phyloP scores from a whole-genome alignment of 2,329 filamentous ascomycete species.

The Xylaria sp. region DNA sequence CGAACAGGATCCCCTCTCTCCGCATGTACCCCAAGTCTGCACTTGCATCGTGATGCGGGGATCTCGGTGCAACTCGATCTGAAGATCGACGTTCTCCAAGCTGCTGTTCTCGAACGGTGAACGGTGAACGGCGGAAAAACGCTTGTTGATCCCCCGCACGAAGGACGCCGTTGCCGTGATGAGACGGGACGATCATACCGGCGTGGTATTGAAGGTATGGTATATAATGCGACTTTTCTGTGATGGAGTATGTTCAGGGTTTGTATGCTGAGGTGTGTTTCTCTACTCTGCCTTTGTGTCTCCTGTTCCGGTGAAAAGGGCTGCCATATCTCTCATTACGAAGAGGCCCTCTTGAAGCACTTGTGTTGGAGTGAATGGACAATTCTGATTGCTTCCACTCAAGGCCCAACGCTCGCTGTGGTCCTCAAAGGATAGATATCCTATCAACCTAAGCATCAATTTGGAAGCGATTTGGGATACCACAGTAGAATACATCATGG shows the following conservation, averaged over 20 bases:
- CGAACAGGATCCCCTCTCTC: conserved; percentile 7
- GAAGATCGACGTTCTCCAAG: no score
- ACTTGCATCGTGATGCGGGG: conserved; percentile 13
- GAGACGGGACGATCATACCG: conserved; percentile 9
- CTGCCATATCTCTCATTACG: no score
- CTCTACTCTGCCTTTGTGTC: no score
- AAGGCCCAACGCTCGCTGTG: conserved; percentile 2
- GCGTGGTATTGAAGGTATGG: neutral
- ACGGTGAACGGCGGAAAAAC: neutral
- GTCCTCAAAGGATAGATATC: neutral
- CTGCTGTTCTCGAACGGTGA: neutral
- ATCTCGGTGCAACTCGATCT: conserved; percentile 15
- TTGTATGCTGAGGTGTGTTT: no score
- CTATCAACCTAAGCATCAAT: no score
- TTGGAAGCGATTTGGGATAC: neutral
- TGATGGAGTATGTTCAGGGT: neutral
- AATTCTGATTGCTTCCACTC: neutral
- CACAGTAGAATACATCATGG: conserved; percentile 12
- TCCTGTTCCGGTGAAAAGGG: no score
- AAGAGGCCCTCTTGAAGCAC: no score
- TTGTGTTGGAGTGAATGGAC: no score
- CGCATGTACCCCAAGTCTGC: conserved; percentile 10
- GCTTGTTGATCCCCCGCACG: neutral
- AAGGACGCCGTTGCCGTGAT: neutral
- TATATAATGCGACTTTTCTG: neutral